Evolutionary conservation across 805 yeast species (phyloP), one percentile per base, ranked within the genome.

Genomic region (Priceomyces fermenticarens): DNA sequence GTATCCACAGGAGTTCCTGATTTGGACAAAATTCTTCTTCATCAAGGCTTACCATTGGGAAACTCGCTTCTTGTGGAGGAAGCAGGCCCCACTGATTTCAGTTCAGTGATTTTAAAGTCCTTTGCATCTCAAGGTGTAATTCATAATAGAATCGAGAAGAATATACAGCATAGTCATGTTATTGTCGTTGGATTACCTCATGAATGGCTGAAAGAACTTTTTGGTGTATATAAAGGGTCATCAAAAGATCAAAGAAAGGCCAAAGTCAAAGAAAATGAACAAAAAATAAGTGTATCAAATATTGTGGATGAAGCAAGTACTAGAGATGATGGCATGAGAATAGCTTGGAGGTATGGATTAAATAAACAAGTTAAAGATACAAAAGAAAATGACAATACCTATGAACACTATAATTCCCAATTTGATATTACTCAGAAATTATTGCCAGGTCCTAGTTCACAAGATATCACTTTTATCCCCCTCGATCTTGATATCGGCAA

Each of bases 321-420:
- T 6, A 40, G 49, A 10, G 41, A 44, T 33, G 54, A 51, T 10
- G 57, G 64, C 4, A 67, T 90, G 73, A 86, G 83, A 56, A 90
- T 90, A 50, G 97, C 98, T 1, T 90, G 98, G 98, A 77, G 97
- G 53, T 90, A 90, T 55, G 93, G 91, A 0, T 52, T 75, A 37
- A 51, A 54, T 39, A 58, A 54, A 48, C 49, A 54, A 43, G 30
- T 47, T 35, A 60, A 52, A 10, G 60, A 61, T 30, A 71, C 44
- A 11, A 41, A 58, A 1, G 63, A 51, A 4, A 35, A 33, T n/a
- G 32, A 39, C 6, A 46, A 46, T 6, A 57, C 62, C 2, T 69
- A 71, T 49, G 81, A 81, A 32, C 58, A 80, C 47, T 88, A 80
- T 58, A 75, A 63, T 44, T 69, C 80, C 44, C 83, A 78, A 48